Percentiles rank a stretch among this genome's conserved stretches.
These are phyloP conservation scores for Cladosporium colombiae DNA, from an alignment of 2,329 filamentous ascomycete genomes.

Conservation along the genomic window DNA sequence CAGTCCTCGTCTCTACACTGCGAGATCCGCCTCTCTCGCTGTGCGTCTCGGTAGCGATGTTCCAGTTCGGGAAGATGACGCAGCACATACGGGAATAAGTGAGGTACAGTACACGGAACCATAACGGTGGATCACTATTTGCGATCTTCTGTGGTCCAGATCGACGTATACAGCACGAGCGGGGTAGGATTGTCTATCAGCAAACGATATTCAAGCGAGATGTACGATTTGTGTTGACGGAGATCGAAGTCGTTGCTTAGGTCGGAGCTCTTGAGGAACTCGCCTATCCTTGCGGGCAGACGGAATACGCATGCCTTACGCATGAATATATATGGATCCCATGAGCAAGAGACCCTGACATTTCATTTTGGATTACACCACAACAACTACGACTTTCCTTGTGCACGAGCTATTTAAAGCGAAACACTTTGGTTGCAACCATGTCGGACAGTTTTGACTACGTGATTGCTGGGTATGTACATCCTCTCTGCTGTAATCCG, in stretches of 20 bases:
- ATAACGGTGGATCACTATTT: not conserved
- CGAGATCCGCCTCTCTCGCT: not conserved
- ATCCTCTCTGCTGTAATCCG: not conserved
- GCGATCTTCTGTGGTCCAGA: not conserved
- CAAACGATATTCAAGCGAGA: not conserved
- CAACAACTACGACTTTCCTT: too few relatives aligned
- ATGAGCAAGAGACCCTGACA: not conserved
- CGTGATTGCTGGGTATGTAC: constrained; percentile 32
- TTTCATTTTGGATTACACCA: not conserved
- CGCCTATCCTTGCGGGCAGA: not conserved
- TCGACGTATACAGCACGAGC: not conserved
- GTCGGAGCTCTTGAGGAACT: not conserved
- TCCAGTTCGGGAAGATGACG: not conserved
- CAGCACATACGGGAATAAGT: not conserved
- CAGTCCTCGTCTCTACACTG: not conserved
- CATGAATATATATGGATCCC: not conserved
- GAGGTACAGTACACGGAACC: not conserved
- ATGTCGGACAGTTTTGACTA: constrained; percentile 32
- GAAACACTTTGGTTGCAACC: not conserved
- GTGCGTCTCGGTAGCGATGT: not conserved
- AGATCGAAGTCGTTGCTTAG: not conserved
- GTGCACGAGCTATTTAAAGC: not conserved
- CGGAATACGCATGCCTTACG: not conserved
- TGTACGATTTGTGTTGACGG: not conserved
- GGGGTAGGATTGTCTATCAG: not conserved